Percentiles rank a stretch among this genome's conserved stretches.
These are phyloP conservation scores for Metarhizium brunneum DNA, from an alignment of 2,329 filamentous ascomycete genomes.

Conservation along the genomic window DNA sequence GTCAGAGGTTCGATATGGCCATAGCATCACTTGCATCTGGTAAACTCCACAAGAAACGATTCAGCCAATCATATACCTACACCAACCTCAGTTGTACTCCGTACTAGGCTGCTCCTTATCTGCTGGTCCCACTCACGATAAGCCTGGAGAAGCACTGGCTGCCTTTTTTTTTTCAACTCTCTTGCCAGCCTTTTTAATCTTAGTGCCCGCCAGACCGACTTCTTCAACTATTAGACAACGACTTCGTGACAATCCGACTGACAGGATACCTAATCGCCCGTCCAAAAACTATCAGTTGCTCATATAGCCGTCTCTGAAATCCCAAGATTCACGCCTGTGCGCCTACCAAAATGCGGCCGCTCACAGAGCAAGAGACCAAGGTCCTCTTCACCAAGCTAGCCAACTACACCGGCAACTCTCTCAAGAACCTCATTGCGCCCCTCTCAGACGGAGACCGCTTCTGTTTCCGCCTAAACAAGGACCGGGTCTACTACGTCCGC, in stretches of 20 bases:
- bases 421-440: slow-evolving; percentile 76
- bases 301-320: neutral
- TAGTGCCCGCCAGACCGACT: neutral
- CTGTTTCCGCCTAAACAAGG: slow-evolving; percentile 76
- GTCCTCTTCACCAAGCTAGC: slow-evolving; percentile 88
- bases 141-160: neutral
- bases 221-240: neutral
- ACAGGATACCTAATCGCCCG: neutral
- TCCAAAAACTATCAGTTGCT: neutral
- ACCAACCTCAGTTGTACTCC: neutral
- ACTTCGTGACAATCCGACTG: neutral
- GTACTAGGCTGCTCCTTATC: neutral
- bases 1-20: neutral
- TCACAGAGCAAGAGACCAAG: slow-evolving; percentile 72
- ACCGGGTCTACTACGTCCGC: slow-evolving; percentile 85
- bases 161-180: slow-evolving; percentile 1
- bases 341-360: slow-evolving; percentile 55
- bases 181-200: neutral
- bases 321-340: neutral
- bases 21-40: neutral
- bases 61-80: neutral
- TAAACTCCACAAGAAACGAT: neutral
- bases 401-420: slow-evolving; percentile 79
- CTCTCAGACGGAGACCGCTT: slow-evolving; percentile 65
- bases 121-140: slow-evolving; percentile 2